Base-by-base conservation (phyloP, 2,329 filamentous ascomycete species). In the Aspergillus novofumigatus region DNA sequence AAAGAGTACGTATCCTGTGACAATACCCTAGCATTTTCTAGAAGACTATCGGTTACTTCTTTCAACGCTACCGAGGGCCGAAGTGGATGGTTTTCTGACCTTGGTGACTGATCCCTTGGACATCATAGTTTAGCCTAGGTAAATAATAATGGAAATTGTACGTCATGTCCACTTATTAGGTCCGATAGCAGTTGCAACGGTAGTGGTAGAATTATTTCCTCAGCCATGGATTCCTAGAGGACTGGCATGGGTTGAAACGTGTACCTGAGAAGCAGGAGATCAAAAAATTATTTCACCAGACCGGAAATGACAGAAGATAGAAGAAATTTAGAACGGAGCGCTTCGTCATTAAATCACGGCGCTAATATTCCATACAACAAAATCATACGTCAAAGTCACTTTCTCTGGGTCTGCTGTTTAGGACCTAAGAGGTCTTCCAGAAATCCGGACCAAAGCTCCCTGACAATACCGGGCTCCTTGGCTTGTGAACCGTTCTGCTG, bases 371-470 rank as follows among this genome's bases (percentile, higher is more conserved):
- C 35, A 54, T 49, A 44, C 45, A 32, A 44, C 52, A 41, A 35
- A 42, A 35, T 35, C 17, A 20, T 52, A 49, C 23, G 25, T 38
- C 10, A n/a, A 48, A 8, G 48, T 60, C 60, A 67, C 52, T 69
- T 67, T 45, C 62, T 59, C 51, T 47, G 51, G 61, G 44, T 54
- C 61, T 67, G 54, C 56, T 72, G 60, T 44, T 63, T 72, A 28
- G 72, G 67, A n/a, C 72, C 70, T 58, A 74, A 65, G 47, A 75
- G 59, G 58, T 75, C 73, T 25, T 75, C 73, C 57, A 75, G 50
- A 47, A 75, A 69, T 1, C 72, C 71, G 55, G 61, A 54, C 70
- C 72, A 75, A 23, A 75, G 54, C 59, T 75, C 71, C n/a, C 57
- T 55, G 2, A 74, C 63, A 42, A 72, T 57, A 44, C 72, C 70